Conservation (phyloP, 352 stramenopile species). For the Blastocystis sp. region DNA sequence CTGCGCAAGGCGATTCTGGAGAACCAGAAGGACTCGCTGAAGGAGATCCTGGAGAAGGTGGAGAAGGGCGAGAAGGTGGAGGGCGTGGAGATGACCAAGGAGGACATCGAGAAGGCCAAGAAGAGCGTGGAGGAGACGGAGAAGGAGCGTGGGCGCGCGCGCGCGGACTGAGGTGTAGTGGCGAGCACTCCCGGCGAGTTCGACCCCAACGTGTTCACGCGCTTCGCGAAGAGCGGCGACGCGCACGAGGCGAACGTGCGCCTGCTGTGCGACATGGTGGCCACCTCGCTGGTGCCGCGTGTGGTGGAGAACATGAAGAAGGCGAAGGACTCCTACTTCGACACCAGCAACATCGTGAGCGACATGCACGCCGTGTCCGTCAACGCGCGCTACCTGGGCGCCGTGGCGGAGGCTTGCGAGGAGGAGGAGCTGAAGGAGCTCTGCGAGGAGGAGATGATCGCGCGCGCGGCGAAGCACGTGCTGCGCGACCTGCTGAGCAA, state of each 20-base stretch:
- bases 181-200: slow-evolving; percentile 11
- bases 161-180: not conserved
- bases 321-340: not conserved
- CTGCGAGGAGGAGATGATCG: slow-evolving; percentile 54
- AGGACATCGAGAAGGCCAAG: slow-evolving; percentile 21
- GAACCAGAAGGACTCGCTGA: slow-evolving; percentile 2
- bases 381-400: slow-evolving; percentile 61
- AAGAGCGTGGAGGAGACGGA: not conserved
- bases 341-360: slow-evolving; percentile 34
- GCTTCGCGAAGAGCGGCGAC: not conserved
- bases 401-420: slow-evolving; percentile 26
- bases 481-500: slow-evolving; percentile 52
- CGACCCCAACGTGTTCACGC: slow-evolving; percentile 63
- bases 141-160: slow-evolving; percentile 3
- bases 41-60: slow-evolving; percentile 41
- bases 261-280: slow-evolving; percentile 14
- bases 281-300: not conserved
- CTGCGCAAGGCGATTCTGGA: slow-evolving; percentile 37
- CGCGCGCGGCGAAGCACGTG: slow-evolving; percentile 55
- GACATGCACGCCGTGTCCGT: slow-evolving; percentile 11
- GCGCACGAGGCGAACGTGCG: not conserved
- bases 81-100: not conserved
- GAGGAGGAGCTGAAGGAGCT: not conserved
- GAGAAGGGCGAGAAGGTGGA: slow-evolving; percentile 53
- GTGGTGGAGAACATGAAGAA: not conserved